Evolutionary conservation across 768 basidiomycete genomes (phyloP).

Genomic region (Phaffia australis): DNA sequence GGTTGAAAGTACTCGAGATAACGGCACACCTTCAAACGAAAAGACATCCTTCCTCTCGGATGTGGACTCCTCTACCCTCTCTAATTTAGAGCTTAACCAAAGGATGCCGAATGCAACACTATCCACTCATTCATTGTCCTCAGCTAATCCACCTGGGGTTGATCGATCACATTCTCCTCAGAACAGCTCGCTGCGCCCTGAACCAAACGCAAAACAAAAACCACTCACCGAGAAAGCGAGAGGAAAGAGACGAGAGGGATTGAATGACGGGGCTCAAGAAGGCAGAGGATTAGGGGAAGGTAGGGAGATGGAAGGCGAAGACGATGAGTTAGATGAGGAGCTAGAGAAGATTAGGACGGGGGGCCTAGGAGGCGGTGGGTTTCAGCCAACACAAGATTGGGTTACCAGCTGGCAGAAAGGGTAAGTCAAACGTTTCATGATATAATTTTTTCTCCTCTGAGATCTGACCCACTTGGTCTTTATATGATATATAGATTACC

Average conservation of each 20-base stretch:
- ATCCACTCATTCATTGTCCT: background rate
- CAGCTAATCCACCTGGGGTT: too few species aligned
- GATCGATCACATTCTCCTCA: background rate
- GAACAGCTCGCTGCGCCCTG: background rate
- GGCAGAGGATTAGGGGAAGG: background rate
- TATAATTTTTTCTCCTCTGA: conserved; percentile 21
- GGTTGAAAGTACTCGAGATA: too few species aligned
- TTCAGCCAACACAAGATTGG: conserved; percentile 95
- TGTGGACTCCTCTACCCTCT: too few species aligned
- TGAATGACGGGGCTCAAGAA: conserved; percentile 19
- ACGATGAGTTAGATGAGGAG: conserved; percentile 35
- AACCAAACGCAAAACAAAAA: conserved; percentile 34
- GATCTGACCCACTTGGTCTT: conserved; percentile 20
- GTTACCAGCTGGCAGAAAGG: conserved; percentile 92
- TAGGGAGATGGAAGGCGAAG: background rate
- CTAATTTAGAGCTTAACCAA: too few species aligned
- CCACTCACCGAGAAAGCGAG: conserved; percentile 69
- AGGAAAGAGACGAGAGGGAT: conserved; percentile 76
- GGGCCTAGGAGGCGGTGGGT: conserved; percentile 54
- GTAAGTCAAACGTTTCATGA: conserved; percentile 41
- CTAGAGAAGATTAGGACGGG: conserved; percentile 42
- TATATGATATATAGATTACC: conserved; percentile 51
- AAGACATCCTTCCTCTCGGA: too few species aligned
- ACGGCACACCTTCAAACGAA: too few species aligned
- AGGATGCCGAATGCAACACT: background rate